Base-by-base conservation (phyloP, 352 stramenopile genomes). In the Phytopythium litorale region DNA sequence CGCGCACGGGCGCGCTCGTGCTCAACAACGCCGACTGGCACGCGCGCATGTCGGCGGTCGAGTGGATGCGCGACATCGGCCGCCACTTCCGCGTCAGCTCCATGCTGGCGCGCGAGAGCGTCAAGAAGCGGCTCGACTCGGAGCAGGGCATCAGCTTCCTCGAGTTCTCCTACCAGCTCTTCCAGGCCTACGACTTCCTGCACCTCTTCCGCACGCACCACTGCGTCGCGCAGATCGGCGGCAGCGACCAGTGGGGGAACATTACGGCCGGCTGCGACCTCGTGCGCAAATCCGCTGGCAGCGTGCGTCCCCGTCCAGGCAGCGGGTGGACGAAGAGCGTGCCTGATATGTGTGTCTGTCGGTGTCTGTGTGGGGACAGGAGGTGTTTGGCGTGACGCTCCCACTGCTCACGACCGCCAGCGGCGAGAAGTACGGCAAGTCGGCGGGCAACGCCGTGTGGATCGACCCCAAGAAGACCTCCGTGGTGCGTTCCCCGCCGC, bases 161-260 rank as follows among this genome's bases (percentile, higher is more conserved):
- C 59, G 98, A 99, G 84, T 99, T 99, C 68, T 99, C 98, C 66
- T 99, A 99, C 81, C 98, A 99, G 84, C 92, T 99, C 64, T 94
- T 99, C 63, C 97, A 99, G 78, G 97, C 97, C 9, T 99, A 99
- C 68, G 98, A 99, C 71, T 99, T 99, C 75, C 69, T 99, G 58
- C 94, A 99, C 68, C 73, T 99, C 15, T 92, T 92, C 75, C 72
- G 85, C 53, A 68, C 92, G n/a, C 78, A 98, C 63, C 77, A 88
- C 60, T 98, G 94, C 46, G 78, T 92, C 18, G 84, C 98, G 53
- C 98, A 99, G 77, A 89, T 99, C 56, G 98, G 98, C 52, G 98
- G 98, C 40, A 98, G 88, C 57, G 98, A 99, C 79, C 98, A 99
- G 79, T 99, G 98, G 98, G 98, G 98, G 8, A 99, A 99, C 73